phyloP scores from a whole-genome alignment of 2,329 filamentous ascomycete genomes.

The Apiospora hydei region DNA sequence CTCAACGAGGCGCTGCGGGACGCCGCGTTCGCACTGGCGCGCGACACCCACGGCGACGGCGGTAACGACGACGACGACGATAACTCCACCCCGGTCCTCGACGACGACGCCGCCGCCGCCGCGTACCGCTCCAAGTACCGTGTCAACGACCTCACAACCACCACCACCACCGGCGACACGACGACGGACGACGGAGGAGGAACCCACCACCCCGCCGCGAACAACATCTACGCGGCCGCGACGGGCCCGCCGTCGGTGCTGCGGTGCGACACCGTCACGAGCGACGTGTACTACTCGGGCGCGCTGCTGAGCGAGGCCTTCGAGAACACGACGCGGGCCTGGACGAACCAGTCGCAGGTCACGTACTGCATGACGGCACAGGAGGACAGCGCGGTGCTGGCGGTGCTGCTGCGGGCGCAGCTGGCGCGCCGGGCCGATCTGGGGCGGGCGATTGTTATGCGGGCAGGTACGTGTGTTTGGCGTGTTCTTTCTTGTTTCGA shows the following conservation, averaged over 20 bases:
- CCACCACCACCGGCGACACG: background rate
- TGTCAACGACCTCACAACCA: slow-evolving; percentile 42
- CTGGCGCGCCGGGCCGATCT: slow-evolving; percentile 68
- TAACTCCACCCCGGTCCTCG: slow-evolving; percentile 51
- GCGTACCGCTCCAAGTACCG: slow-evolving; percentile 63
- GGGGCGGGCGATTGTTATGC: slow-evolving; percentile 70
- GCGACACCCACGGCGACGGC: background rate
- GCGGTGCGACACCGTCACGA: slow-evolving; percentile 72
- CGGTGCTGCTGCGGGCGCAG: slow-evolving; percentile 68
- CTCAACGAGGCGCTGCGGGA: slow-evolving; percentile 66
- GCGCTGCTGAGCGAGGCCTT: slow-evolving; percentile 67
- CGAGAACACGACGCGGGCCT: slow-evolving; percentile 57
- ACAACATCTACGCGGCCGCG: slow-evolving; percentile 47
- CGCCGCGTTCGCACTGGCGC: slow-evolving; percentile 57
- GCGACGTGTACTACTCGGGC: slow-evolving; percentile 76
- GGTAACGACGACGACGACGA: background rate
- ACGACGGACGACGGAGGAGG: background rate
- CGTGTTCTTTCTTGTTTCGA: background rate
- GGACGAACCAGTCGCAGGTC: slow-evolving; percentile 70
- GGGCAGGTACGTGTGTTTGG: slow-evolving; percentile 54
- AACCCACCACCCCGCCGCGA: no score
- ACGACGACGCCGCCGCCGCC: slow-evolving; percentile 56
- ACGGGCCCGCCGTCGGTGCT: slow-evolving; percentile 61
- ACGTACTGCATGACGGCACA: slow-evolving; percentile 75
- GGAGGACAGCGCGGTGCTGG: slow-evolving; percentile 75